Evolutionary conservation across 2,329 filamentous ascomycete genomes (phyloP), one percentile per base, ranked within the genome.

Genomic region (Hypoxylon sp.): DNA sequence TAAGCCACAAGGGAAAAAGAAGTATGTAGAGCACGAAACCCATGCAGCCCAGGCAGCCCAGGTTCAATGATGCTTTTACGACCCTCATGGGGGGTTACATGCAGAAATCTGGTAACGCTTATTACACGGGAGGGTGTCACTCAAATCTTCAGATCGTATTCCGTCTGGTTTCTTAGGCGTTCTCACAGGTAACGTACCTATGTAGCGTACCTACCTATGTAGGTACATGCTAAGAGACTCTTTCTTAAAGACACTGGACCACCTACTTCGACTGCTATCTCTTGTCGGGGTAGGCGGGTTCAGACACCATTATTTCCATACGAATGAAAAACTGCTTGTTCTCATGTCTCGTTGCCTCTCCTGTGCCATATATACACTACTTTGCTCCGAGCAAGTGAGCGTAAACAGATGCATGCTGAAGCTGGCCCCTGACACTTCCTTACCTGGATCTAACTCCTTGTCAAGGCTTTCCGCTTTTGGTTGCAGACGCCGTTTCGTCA

Each of bases 401-500:
- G 44, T 52, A 40, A n/a, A 56, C 24, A 49, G 45, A 42, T 26
- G 14, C 54, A 50, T 50, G 16, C 18, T 49, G 22, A 59, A 64
- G 46, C 22, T 38, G 16, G 36, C 45, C 50, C 45, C 52, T 44
- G 44, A 44, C 42, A 14, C 14, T 50, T 59, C 53, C 58, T 59
- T 42, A 54, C 48, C 32, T 56, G 30, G 44, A 40, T 56, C 54
- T 59, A 57, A 54, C 61, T 49, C 51, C 55, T 52, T 59, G 46
- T 51, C 49, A 48, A 54, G 53, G 50, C 50, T 63, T 66, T 63
- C 59, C 40, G 48, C 55, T 56, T 44, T 59, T 60, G 61, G 46
- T 54, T 33, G 46, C 28, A 52, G 46, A 49, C n/a, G 57, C 33
- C 46, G 49, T 64, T 33, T 61, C 56, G 45, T 63, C 38, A 55